Evolutionary conservation across 2,329 filamentous ascomycete species (phyloP).

Genomic region (Claviceps africana): DNA sequence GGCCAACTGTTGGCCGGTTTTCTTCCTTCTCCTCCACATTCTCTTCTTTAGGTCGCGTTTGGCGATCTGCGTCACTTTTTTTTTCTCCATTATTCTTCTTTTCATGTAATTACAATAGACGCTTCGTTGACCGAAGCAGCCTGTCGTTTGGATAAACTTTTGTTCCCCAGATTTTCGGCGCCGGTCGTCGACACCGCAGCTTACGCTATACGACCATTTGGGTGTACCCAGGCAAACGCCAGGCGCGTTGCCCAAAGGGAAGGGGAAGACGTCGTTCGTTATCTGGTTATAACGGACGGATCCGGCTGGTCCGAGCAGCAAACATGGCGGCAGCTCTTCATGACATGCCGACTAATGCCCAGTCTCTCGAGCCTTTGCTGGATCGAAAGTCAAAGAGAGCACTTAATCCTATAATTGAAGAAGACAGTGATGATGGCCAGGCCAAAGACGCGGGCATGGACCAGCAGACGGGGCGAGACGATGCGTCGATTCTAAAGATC

Average conservation of each 20-base stretch:
- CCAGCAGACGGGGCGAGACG: conserved; percentile 15
- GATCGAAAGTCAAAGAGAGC: conserved; percentile 36
- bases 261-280: conserved; percentile 5
- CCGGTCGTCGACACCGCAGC: conserved; percentile 20
- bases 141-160: conserved; percentile 21
- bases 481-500: conserved; percentile 33
- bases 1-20: conserved; percentile 13
- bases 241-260: not conserved
- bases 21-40: conserved; percentile 20
- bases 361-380: conserved; percentile 38
- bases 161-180: conserved; percentile 14
- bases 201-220: conserved; percentile 8
- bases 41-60: conserved; percentile 14
- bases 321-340: conserved; percentile 30
- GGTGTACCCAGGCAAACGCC: not conserved
- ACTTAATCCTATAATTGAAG: conserved; percentile 55
- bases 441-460: conserved; percentile 9
- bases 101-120: conserved; percentile 17
- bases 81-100: conserved; percentile 10
- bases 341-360: conserved; percentile 19
- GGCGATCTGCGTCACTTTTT: not conserved
- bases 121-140: conserved; percentile 32
- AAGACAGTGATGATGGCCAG: conserved; percentile 29
- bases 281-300: conserved; percentile 16
- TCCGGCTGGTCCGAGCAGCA: conserved; percentile 7